Base-by-base conservation (phyloP, 2,329 filamentous ascomycete genomes). In the Macroventuria anomochaeta region DNA sequence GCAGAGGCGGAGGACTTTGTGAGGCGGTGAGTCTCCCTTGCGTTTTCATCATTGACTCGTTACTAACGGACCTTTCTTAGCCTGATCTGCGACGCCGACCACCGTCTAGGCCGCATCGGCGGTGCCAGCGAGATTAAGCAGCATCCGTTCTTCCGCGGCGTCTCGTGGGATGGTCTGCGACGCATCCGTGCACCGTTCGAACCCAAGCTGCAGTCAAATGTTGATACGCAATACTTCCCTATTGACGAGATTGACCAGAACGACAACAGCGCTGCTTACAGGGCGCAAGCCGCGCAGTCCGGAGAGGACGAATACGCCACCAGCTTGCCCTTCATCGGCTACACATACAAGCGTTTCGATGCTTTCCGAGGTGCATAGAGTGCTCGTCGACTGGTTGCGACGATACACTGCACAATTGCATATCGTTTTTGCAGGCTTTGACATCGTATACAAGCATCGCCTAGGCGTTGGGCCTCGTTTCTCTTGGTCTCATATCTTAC, bases 191-290 rank as follows among this genome's bases (percentile, higher is more conserved):
- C 95, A 53, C 95, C 95, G 0, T 99, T 99, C 73, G 93, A 97
- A 79, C 95, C 95, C 2, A 91, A 92, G 70, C 82, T 99, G 61
- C 89, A 90, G 56, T 96, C 91, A 59, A 95, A 95, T 75, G 89
- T 96, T 68, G 95, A 99, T 73, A 96, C 95, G 17, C 93, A 93
- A 39, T 97, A 99, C 81, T 99, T 99, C 86, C 95, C 95, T 8
- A 97, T 92, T 46, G 95, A 99, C 72, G 95, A 99, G 77, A 97
- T 99, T 71, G 92, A 96, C 67, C 93, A 97, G 80, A 93, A 92
- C 49, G 93, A 97, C 75, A 96, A 92, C 61, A 91, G 90, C 50
- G 95, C 92, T 20, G 84, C 90, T 62, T 84, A 96, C 69, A 90
- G 91, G 73, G 90, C 90, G 17, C 90, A 96, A 76, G 91, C 90